Percentiles rank a stretch among this genome's conserved stretches.
phyloP scores from a whole-genome alignment of 2,329 filamentous ascomycete genomes.

The Chrysosporium keratinophilum region DNA sequence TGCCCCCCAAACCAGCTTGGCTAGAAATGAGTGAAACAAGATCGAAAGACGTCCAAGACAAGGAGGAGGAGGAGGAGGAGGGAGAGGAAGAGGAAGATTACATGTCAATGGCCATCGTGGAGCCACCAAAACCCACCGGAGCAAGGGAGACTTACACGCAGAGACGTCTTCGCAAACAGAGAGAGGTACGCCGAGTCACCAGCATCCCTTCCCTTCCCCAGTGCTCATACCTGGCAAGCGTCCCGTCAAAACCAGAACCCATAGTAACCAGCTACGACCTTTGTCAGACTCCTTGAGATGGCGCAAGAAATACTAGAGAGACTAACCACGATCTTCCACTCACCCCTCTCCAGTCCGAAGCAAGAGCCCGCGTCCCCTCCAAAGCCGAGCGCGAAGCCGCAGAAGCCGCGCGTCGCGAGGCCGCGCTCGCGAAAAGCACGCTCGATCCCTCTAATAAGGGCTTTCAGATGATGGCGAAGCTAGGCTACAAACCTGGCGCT shows the following conservation, averaged over 20 bases:
- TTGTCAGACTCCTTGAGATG: neutral
- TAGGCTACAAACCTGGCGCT: conserved; percentile 74
- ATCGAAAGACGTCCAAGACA: neutral
- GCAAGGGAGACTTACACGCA: conserved; percentile 55
- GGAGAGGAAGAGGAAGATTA: conserved; percentile 83
- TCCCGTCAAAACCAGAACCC: conserved; percentile 1
- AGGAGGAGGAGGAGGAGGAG: neutral
- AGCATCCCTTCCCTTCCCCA: too few relatives aligned
- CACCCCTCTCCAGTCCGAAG: conserved; percentile 48
- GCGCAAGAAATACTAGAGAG: conserved; percentile 42
- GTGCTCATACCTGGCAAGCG: neutral
- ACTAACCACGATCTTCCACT: conserved; percentile 59
- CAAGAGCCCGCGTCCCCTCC: conserved; percentile 55
- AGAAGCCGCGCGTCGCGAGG: conserved; percentile 61
- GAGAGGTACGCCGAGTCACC: conserved; percentile 35
- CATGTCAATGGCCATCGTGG: conserved; percentile 86
- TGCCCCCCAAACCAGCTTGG: neutral
- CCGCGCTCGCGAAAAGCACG: conserved; percentile 63
- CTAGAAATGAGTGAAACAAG: neutral
- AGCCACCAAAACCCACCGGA: conserved; percentile 38
- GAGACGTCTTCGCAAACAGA: conserved; percentile 45
- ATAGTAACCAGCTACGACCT: conserved; percentile 1
- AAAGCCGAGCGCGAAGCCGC: conserved; percentile 74
- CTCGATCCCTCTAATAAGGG: conserved; percentile 71
- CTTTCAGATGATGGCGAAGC: conserved; percentile 90